Evolutionary conservation across 1,284 basidiomycete species (phyloP).

Genomic region (Ustilago shanxiensis): DNA sequence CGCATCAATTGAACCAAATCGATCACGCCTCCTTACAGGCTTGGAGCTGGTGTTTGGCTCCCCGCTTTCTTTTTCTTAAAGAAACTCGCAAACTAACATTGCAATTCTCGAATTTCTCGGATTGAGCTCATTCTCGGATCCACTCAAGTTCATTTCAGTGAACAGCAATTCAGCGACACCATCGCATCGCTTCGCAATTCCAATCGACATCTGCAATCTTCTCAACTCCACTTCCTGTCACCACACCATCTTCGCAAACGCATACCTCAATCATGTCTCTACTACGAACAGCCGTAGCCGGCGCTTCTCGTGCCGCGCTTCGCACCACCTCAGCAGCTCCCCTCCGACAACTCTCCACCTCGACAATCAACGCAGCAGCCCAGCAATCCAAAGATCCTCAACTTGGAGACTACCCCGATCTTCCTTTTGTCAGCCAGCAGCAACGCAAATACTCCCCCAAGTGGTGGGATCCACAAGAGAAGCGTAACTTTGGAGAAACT

Average conservation of each 20-base stretch:
- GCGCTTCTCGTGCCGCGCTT: constrained; percentile 32
- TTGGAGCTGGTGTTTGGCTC: neutral
- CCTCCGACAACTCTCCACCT: constrained; percentile 37
- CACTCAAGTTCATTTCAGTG: neutral
- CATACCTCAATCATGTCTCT: constrained; percentile 37
- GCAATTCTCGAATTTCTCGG: neutral
- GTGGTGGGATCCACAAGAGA: constrained; percentile 69
- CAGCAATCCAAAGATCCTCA: constrained; percentile 62
- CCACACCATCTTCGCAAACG: neutral
- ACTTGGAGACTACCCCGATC: constrained; percentile 68
- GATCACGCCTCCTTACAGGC: constrained; percentile 3
- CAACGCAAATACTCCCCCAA: constrained; percentile 62
- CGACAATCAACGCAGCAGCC: constrained; percentile 17
- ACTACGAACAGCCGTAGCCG: constrained; percentile 41
- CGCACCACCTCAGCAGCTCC: constrained; percentile 20
- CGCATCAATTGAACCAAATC: constrained; percentile 5
- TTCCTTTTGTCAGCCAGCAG: constrained; percentile 60
- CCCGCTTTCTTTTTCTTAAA: neutral
- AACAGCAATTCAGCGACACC: neutral
- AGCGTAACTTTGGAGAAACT: constrained; percentile 68
- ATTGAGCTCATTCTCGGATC: neutral
- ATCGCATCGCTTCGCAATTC: constrained; percentile 39
- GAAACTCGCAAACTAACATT: constrained; percentile 19
- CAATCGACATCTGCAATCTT: constrained; percentile 1
- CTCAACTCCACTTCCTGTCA: neutral